Percentiles rank a stretch among this genome's conserved stretches.
These are phyloP conservation scores for Irpex rosettiformis DNA, from an alignment of 1,284 basidiomycete genomes.

Conservation along the genomic window DNA sequence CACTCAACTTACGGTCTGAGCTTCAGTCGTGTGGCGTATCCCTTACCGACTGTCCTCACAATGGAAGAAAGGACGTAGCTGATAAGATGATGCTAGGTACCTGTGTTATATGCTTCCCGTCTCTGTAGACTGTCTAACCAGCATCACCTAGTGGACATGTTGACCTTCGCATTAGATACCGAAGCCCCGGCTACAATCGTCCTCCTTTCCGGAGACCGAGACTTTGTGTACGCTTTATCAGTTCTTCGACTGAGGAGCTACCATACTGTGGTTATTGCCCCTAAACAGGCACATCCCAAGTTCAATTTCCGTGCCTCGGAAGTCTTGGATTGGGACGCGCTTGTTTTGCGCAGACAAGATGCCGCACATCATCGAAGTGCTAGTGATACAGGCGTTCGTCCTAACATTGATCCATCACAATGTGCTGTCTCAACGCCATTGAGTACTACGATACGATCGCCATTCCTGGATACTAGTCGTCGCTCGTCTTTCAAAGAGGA, in stretches of 20 bases:
- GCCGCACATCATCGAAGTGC: not conserved
- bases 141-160: constrained; percentile 48
- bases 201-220: constrained; percentile 54
- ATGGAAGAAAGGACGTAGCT: constrained; percentile 38
- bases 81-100: constrained; percentile 40
- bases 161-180: constrained; percentile 56
- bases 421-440: not conserved
- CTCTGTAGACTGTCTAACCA: not conserved
- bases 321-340: constrained; percentile 49
- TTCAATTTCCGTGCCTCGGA: constrained; percentile 53
- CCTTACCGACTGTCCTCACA: constrained; percentile 41
- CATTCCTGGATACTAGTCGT: not conserved
- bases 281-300: constrained; percentile 33
- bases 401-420: not conserved
- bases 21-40: constrained; percentile 37
- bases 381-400: not conserved
- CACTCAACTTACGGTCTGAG: constrained; percentile 43
- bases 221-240: constrained; percentile 57
- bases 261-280: constrained; percentile 45
- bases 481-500: not conserved
- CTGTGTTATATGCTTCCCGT: constrained; percentile 4
- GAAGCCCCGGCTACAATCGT: constrained; percentile 48
- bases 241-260: constrained; percentile 49
- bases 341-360: constrained; percentile 30
- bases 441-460: not conserved